Base-by-base conservation (phyloP, 2,329 filamentous ascomycete species). In the Orbilia quercus region DNA sequence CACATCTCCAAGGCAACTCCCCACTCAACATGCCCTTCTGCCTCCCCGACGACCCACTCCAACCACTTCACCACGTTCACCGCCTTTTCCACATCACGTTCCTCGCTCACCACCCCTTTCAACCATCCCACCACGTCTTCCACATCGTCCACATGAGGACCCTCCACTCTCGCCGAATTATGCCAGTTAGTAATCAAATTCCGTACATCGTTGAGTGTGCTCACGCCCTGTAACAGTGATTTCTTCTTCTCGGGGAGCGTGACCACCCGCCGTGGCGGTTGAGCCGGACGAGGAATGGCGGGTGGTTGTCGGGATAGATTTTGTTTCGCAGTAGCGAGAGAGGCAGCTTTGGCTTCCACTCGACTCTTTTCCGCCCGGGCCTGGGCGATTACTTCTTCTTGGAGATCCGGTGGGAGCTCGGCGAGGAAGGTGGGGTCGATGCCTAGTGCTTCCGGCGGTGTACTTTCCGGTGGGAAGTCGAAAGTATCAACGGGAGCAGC, bases 391-490 rank as follows among this genome's bases (percentile, higher is more conserved):
- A 98, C 85, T 80, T 98, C 93, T 14, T 82, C 83, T 11, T 91
- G 87, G 50, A 96, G 86, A 50, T 96, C 91, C 75, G 90, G 88
- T 0, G 94, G 94, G 0, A 98, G 83, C 14, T 92, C 92, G 0
- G 89, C 87, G 1, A 98, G 87, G 78, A 97, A 93, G 0, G 89
- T 55, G 1, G 67, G 67, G 18, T 72, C 67, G 22, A 72, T 72
- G 12, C 67, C 67, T 36, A 72, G 54, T 25, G 59, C 53, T 45
- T 72, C 67, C 1, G 62, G 55, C 9, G 63, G 63, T 14, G 62
- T 69, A n/a, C 36, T 45, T 14, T 47, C 45, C 1, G 51, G 62
- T 22, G 38, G 42, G 7, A 47, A 54, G 18, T 42, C 18, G 25
- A 18, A 1, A 9, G 20, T 9, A 4, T 69, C 23, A 20, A 45